These are phyloP conservation scores for Lasiodiplodia sp. DNA, from an alignment of 2,329 filamentous ascomycete genomes.

Conservation along the genomic window DNA sequence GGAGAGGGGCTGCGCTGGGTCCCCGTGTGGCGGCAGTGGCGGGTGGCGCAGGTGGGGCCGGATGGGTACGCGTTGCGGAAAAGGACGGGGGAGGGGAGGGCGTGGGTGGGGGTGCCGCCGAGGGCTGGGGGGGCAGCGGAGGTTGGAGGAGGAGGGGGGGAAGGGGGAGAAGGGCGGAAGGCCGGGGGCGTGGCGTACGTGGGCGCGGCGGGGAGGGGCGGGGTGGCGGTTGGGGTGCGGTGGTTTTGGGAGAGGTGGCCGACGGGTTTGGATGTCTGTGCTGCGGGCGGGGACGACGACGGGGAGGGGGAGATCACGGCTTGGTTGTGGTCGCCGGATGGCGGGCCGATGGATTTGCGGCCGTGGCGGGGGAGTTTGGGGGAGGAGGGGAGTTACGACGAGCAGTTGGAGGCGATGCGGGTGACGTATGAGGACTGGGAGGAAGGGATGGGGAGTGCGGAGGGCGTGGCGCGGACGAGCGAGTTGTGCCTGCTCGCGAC, in stretches of 20 bases:
- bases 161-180: no score
- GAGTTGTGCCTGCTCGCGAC: constrained; percentile 64
- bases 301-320: constrained; percentile 63
- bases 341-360: constrained; percentile 63
- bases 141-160: no score
- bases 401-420: constrained; percentile 66
- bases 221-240: constrained; percentile 64
- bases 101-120: constrained; percentile 66
- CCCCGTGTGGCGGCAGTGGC: constrained; percentile 47
- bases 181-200: constrained; percentile 66
- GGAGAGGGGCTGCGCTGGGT: neutral
- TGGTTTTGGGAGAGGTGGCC: constrained; percentile 72
- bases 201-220: constrained; percentile 64
- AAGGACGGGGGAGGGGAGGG: constrained; percentile 63
- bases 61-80: constrained; percentile 69
- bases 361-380: constrained; percentile 67
- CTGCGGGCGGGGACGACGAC: constrained; percentile 49
- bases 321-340: constrained; percentile 67
- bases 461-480: constrained; percentile 65
- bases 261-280: constrained; percentile 62
- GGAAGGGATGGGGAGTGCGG: constrained; percentile 61
- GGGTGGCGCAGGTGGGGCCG: constrained; percentile 63
- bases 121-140: constrained; percentile 46
- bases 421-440: constrained; percentile 72
- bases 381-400: constrained; percentile 58